Evolutionary conservation across 148 eudicot species (phyloP).

Genomic region (Fallopia convolvulus): DNA sequence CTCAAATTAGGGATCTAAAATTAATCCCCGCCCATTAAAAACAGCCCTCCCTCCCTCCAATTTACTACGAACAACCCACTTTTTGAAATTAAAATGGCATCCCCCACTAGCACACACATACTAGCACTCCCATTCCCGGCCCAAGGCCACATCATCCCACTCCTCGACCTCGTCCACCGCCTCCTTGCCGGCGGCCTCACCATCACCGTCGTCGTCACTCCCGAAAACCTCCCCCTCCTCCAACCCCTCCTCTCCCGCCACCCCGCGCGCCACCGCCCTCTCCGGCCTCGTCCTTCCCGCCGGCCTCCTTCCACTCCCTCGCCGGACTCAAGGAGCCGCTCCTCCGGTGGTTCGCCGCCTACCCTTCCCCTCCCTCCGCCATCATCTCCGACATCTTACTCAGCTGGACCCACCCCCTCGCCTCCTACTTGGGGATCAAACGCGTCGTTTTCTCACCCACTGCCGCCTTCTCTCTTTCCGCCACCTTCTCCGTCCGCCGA

Average conservation of each 20-base stretch:
- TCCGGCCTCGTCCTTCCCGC: not conserved
- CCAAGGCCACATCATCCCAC: conserved; percentile 16
- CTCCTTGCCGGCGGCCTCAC: conserved; percentile 13
- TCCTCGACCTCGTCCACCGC: conserved; percentile 15
- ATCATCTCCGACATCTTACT: not conserved
- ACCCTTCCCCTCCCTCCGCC: not conserved
- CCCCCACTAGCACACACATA: not conserved
- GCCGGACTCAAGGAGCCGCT: not conserved
- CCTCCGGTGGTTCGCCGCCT: not conserved
- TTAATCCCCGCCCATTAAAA: too few relatives aligned
- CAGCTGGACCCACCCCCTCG: not conserved
- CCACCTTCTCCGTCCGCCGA: too few relatives aligned
- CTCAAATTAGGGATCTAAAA: too few relatives aligned
- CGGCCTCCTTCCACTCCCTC: conserved; percentile 11
- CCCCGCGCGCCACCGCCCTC: not conserved
- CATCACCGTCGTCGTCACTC: conserved; percentile 26
- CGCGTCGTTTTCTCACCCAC: not conserved
- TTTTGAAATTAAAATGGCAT: not conserved
- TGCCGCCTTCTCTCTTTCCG: not conserved
- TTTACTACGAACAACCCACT: too few relatives aligned
- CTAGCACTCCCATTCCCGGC: conserved; percentile 29
- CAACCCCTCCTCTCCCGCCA: conserved; percentile 1
- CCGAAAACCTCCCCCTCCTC: conserved; percentile 5
- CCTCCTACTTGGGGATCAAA: not conserved
- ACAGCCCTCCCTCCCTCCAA: too few relatives aligned